Percentiles rank a stretch among this genome's conserved stretches.
These are phyloP conservation scores for Fusarium zealandicum DNA, from an alignment of 2,329 filamentous ascomycete genomes.

Conservation along the genomic window DNA sequence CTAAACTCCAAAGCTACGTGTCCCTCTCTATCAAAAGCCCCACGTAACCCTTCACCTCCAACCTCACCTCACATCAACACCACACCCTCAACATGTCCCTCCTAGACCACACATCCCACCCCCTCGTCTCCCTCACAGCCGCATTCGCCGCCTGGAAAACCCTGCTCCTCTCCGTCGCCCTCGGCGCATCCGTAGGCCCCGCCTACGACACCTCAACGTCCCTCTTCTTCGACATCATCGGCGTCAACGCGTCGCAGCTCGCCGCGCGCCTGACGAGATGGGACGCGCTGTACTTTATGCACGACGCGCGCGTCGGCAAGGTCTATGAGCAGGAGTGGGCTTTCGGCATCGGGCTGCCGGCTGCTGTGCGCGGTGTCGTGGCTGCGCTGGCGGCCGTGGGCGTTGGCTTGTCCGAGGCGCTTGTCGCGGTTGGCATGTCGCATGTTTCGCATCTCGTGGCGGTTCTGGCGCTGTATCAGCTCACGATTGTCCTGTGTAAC, in stretches of 20 bases:
- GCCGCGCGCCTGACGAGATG: conserved; percentile 72
- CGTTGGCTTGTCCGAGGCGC: conserved; percentile 46
- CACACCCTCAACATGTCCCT: conserved; percentile 24
- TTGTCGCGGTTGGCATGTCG: conserved; percentile 71
- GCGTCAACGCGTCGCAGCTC: conserved; percentile 50
- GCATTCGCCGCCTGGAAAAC: conserved; percentile 72
- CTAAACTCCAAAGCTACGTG: conserved; percentile 12
- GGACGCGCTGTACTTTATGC: conserved; percentile 82
- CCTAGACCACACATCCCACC: conserved; percentile 21
- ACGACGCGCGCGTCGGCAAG: conserved; percentile 68
- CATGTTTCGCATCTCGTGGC: conserved; percentile 80
- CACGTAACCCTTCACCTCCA: conserved; percentile 15
- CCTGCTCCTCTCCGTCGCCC: conserved; percentile 68
- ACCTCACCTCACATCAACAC: conserved; percentile 1
- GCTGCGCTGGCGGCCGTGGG: conserved; percentile 16
- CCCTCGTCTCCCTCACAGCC: conserved; percentile 37
- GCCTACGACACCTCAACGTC: conserved; percentile 83
- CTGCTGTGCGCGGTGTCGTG: conserved; percentile 48
- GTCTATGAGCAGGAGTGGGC: conserved; percentile 87
- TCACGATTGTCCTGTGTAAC: conserved; percentile 65
- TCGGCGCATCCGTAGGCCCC: conserved; percentile 58
- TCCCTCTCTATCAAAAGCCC: conserved; percentile 20
- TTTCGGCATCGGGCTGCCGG: conserved; percentile 65
- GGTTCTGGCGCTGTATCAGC: conserved; percentile 72
- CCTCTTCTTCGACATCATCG: conserved; percentile 49